A percentile compares a stretch with the other conserved stretches of the same genome.
These are phyloP conservation scores for Taxillus chinensis DNA, from an alignment of 164 flowering plant species.

Conservation along the genomic window DNA sequence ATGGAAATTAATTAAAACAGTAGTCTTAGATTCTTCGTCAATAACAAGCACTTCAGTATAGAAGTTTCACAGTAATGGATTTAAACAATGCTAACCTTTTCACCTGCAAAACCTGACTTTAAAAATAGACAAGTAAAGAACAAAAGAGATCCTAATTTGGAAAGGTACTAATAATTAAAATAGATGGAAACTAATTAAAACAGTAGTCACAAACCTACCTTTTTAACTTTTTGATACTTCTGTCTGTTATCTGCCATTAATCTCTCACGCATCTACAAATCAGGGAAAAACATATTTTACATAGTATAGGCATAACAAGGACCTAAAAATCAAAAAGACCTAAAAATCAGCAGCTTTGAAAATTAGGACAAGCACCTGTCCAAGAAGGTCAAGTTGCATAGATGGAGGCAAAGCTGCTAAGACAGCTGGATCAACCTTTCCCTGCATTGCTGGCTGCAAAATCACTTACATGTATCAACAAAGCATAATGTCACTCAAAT, in stretches of 20 bases:
- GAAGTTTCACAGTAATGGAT: no score
- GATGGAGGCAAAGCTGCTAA: slow-evolving; percentile 92
- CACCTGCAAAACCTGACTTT: no score
- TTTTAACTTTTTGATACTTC: slow-evolving; percentile 88
- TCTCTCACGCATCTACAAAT: slow-evolving; percentile 76
- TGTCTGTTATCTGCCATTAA: slow-evolving; percentile 97
- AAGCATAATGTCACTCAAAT: not conserved
- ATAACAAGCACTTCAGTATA: no score
- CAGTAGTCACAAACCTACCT: slow-evolving; percentile 31
- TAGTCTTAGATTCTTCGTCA: no score
- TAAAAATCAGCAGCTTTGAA: not conserved
- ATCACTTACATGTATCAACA: not conserved
- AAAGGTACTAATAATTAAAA: no score
- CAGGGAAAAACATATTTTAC: slow-evolving; percentile 1
- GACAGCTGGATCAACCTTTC: slow-evolving; percentile 75
- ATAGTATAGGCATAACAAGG: not conserved
- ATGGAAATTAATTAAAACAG: no score
- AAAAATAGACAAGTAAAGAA: no score
- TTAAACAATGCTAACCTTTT: no score
- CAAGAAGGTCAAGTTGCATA: slow-evolving; percentile 96
- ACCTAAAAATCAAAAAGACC: not conserved
- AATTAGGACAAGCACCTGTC: slow-evolving; percentile 38
- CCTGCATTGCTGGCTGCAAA: slow-evolving; percentile 62
- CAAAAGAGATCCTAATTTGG: no score
- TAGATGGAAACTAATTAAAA: no score